Evolutionary conservation across 202 grass and related monocot genomes (phyloP), one percentile per base, ranked within the genome.

Genomic region (Digitaria exilis): DNA sequence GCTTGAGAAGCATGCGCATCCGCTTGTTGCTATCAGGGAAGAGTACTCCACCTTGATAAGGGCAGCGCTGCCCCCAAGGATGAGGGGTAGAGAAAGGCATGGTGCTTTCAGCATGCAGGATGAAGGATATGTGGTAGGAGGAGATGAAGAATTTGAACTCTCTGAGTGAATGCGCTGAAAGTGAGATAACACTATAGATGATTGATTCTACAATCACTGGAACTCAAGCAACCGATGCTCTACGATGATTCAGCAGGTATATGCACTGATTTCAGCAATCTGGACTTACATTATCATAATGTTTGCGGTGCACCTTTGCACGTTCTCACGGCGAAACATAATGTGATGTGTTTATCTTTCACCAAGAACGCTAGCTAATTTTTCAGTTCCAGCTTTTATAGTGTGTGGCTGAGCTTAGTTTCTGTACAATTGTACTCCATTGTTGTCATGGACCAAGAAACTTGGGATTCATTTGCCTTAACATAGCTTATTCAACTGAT

Each of bases 1-100:
- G 54, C 81, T 89, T 29, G 84, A 59, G 28, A 91, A 78, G 56
- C 78, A 87, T 75, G 74, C 73, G 1, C 88, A 97, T 82, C 91
- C 94, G 9, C 84, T 97, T 39, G 69, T 75, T 61, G 54, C 80
- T 57, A 89, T 91, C 65, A 97, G 94, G 39, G 82, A 94, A 58
- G 89, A 94, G 78, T 94, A 94, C 81, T 34, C 79, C 57, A 31
- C 76, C 21, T 48, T 94, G 71, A 83, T 94, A 66, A 89, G 59
- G 50, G 71, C 69, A 24, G 81, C 84, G 22, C 74, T 82, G 76
- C 87, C 79, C 19, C 75, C 82, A 45, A 86, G 84, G 75, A 70
- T 35, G 3, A 82, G 72, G 85, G 22, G 28, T 8, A 77, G 76
- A 70, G 55, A 73, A 75, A 69, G 25, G 3, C 7, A 3, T 61